phyloP scores from a whole-genome alignment of 108 stramenopile genomes.

The Nitzschia inconspicua region DNA sequence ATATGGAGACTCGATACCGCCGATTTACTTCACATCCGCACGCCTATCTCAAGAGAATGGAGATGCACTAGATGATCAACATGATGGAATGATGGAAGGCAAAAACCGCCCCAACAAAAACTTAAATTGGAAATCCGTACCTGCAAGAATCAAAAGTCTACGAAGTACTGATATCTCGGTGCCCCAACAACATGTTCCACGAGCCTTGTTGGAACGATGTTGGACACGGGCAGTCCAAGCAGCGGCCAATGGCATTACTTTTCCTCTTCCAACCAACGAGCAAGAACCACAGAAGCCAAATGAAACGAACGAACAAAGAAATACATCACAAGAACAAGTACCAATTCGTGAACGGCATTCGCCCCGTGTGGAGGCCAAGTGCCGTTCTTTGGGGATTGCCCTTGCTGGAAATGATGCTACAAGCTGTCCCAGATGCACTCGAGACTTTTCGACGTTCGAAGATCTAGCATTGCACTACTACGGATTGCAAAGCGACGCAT shows the following conservation, averaged over 20 bases:
- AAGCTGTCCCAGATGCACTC: constrained; percentile 18
- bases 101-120: no score
- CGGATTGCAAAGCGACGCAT: constrained; percentile 5
- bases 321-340: not conserved
- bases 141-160: not conserved
- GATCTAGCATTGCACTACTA: constrained; percentile 23
- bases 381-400: constrained; percentile 9
- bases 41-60: constrained; percentile 20
- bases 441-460: constrained; percentile 10
- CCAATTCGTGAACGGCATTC: not conserved
- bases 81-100: no score
- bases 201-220: constrained; percentile 29
- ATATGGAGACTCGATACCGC: constrained; percentile 31
- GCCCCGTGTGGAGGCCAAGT: constrained; percentile 6
- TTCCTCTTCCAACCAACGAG: not conserved
- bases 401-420: not conserved
- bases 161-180: constrained; percentile 16
- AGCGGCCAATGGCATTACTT: constrained; percentile 12
- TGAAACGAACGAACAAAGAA: not conserved
- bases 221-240: constrained; percentile 45
- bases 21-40: constrained; percentile 21
- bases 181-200: constrained; percentile 4
- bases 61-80: no score
- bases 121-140: no score
- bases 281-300: not conserved